Percentiles rank a stretch among this genome's conserved stretches.
phyloP scores from a whole-genome alignment of 2,329 filamentous ascomycete genomes.

The Alternaria panax region DNA sequence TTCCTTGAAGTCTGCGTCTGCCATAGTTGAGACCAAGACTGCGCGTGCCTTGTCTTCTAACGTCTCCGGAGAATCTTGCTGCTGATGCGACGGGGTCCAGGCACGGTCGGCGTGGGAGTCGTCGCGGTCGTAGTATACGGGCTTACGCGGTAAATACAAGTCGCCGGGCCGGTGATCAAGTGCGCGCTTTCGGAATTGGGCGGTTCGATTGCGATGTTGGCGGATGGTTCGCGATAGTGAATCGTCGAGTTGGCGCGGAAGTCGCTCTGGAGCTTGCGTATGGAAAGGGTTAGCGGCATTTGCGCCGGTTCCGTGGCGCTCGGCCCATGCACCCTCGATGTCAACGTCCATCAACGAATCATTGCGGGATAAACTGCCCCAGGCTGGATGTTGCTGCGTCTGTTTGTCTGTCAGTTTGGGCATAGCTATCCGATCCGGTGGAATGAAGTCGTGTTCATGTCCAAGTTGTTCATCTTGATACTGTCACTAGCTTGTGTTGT shows the following conservation, averaged over 20 bases:
- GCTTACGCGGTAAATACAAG: background rate
- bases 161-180: slow-evolving; percentile 7
- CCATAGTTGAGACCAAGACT: slow-evolving; percentile 31
- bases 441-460: background rate
- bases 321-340: slow-evolving; percentile 5
- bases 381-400: background rate
- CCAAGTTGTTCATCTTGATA: background rate
- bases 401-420: background rate
- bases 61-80: slow-evolving; percentile 17
- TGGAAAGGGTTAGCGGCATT: slow-evolving; percentile 23
- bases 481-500: background rate
- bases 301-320: slow-evolving; percentile 19
- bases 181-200: slow-evolving; percentile 5
- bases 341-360: slow-evolving; percentile 8
- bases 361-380: background rate
- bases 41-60: slow-evolving; percentile 20
- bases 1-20: slow-evolving; percentile 40
- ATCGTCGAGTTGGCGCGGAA: slow-evolving; percentile 25
- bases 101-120: slow-evolving; percentile 6
- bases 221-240: slow-evolving; percentile 18
- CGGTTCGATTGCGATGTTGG: slow-evolving; percentile 23
- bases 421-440: background rate
- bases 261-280: slow-evolving; percentile 20
- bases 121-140: slow-evolving; percentile 5
- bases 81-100: slow-evolving; percentile 10